Evolutionary conservation across 148 eudicot species (phyloP), one percentile per base, ranked within the genome.

Genomic region (Camellia japonica): DNA sequence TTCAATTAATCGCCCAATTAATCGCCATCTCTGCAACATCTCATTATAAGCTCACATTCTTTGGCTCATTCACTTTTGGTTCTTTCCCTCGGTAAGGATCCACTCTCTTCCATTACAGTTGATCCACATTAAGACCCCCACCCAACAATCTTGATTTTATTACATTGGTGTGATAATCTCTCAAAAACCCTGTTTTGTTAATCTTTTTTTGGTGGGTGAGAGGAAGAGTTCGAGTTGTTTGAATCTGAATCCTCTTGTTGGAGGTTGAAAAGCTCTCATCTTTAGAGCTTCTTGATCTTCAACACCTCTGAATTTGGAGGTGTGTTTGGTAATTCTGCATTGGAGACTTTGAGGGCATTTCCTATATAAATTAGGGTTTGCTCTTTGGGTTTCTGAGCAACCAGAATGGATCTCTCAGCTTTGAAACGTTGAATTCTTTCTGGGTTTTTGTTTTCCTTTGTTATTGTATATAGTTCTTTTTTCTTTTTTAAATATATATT

Each of bases 1-100:
- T 55, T 65, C 19, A 30, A 16, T 75, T 73, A n/a, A 62, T 78
- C 59, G 73, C 79, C 79, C 74, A 80, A 65, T 80, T 75, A 73
- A 70, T 75, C 43, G 79, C 79, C 86, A 80, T 70, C 83, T 81
- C 81, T 55, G 30, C 56, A 78, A 52, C 80, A 71, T 80, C 47
- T 11, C 18, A 41, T 56, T 66, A 81, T 84, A 90, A 89, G 71
- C 79, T 83, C 82, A 64, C 86, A 52, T 69, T 80, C 75, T 52
- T 46, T 76, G 78, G 60, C 62, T 69, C 73, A 64, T 90, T 84
- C 75, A 47, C 82, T 85, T 86, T 84, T 78, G 91, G 85, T 91
- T 91, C 93, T 92, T 91, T 88, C 90, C 82, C 19, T 71, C 80
- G 92, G 90, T 85, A 80, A 93, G 89, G 84, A 89, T 88, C 91